phyloP scores from a whole-genome alignment of 345 rosid genomes.

The Euclidium syriacum region DNA sequence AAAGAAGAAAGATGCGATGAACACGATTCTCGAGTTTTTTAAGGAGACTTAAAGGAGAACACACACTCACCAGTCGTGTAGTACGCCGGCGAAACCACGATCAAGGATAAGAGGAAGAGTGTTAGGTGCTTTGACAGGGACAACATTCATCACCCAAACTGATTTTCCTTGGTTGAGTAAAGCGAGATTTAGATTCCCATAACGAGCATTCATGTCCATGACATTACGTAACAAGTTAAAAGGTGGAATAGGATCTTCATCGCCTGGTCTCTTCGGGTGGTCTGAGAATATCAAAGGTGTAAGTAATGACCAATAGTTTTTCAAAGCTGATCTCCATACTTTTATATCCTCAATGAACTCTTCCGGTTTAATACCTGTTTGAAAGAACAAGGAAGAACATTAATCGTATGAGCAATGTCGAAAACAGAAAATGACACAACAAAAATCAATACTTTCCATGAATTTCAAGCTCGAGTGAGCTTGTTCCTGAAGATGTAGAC shows the following conservation, averaged over 20 bases:
- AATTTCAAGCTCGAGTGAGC: slow-evolving; percentile 55
- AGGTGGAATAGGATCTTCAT: slow-evolving; percentile 96
- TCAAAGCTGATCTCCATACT: slow-evolving; percentile 65
- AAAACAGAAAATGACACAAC: too few species aligned
- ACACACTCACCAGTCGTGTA: slow-evolving; percentile 49
- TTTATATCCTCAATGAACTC: slow-evolving; percentile 75
- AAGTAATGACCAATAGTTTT: slow-evolving; percentile 90
- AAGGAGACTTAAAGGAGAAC: neutral
- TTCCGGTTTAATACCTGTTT: slow-evolving; percentile 71
- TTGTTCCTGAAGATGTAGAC: slow-evolving; percentile 54
- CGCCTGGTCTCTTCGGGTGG: slow-evolving; percentile 99
- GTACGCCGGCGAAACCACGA: slow-evolving; percentile 84
- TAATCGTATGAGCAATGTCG: too few species aligned
- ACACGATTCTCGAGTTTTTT: neutral
- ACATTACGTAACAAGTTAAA: slow-evolving; percentile 95
- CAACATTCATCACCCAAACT: slow-evolving; percentile 96
- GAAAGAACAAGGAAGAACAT: slow-evolving; percentile 13
- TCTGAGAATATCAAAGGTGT: slow-evolving; percentile 96
- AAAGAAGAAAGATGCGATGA: neutral
- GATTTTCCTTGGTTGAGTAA: slow-evolving; percentile 66
- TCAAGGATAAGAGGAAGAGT: slow-evolving; percentile 88
- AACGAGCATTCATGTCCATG: slow-evolving; percentile 97
- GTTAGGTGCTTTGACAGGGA: slow-evolving; percentile 64
- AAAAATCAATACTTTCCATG: slow-evolving; percentile 67
- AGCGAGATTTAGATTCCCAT: slow-evolving; percentile 78